phyloP scores from a whole-genome alignment of 2,329 filamentous ascomycete species.

The Emergomyces orientalis region DNA sequence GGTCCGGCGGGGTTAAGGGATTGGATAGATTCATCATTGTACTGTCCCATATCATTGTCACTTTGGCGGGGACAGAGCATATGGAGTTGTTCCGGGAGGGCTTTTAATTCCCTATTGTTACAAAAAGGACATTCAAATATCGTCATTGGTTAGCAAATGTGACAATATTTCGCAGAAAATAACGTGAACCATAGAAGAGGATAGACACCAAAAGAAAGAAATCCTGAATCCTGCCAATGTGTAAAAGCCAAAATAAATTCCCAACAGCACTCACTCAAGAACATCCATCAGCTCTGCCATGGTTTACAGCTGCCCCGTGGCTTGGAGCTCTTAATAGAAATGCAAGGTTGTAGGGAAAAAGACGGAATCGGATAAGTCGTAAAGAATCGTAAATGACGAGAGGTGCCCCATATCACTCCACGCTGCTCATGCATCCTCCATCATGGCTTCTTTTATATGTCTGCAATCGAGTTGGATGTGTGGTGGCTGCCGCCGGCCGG shows the following conservation, averaged over 20 bases:
- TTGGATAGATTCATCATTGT: constrained; percentile 40
- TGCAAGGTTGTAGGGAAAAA: not conserved
- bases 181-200: not conserved
- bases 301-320: constrained; percentile 2
- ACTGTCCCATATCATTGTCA: constrained; percentile 54
- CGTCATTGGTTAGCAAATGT: not conserved
- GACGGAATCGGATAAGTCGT: not conserved
- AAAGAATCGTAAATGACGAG: not conserved
- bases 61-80: constrained; percentile 58
- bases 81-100: constrained; percentile 44
- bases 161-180: not conserved
- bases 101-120: constrained; percentile 33
- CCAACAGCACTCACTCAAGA: constrained; percentile 30
- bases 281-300: constrained; percentile 35
- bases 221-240: not conserved
- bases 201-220: constrained; percentile 1
- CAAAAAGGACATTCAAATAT: constrained; percentile 6
- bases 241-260: not conserved
- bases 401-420: not conserved
- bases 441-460: not conserved
- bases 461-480: not conserved
- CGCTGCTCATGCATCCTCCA: not conserved
- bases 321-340: not conserved
- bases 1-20: constrained; percentile 29
- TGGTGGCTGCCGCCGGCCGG: not conserved